These are phyloP conservation scores for Neostapfia colusana DNA, from an alignment of 176 grass and related monocot species.

Conservation along the genomic window DNA sequence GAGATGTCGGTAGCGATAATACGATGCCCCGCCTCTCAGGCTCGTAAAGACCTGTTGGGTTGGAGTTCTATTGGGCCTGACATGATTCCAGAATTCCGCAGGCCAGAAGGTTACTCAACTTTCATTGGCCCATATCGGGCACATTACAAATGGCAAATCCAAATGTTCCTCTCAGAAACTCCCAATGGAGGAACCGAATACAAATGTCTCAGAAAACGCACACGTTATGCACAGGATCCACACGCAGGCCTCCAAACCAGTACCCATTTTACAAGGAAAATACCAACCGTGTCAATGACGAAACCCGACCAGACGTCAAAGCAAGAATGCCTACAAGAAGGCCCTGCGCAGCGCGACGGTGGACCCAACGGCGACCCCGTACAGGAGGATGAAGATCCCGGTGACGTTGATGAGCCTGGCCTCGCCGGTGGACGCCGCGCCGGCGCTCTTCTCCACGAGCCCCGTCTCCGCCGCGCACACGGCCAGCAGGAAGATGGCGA, in stretches of 20 bases:
- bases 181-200: not conserved
- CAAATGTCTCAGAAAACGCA: not conserved
- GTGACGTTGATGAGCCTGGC: slow-evolving; percentile 77
- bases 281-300: not conserved
- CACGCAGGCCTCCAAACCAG: not conserved
- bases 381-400: slow-evolving; percentile 79
- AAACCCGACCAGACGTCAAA: not conserved
- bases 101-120: not conserved
- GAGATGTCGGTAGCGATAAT: not conserved
- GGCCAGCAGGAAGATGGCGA: slow-evolving; percentile 75
- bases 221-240: not conserved
- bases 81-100: not conserved
- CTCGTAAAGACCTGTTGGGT: not conserved
- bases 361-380: slow-evolving; percentile 56
- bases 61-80: not conserved
- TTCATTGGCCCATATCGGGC: not conserved
- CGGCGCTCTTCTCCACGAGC: slow-evolving; percentile 64
- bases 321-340: slow-evolving; percentile 11
- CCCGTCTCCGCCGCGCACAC: slow-evolving; percentile 83
- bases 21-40: not conserved
- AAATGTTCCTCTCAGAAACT: not conserved
- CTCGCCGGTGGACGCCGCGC: slow-evolving; percentile 44
- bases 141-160: not conserved
- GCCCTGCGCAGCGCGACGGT: slow-evolving; percentile 57
- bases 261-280: not conserved